These are phyloP conservation scores for Aspergillus sojae DNA, from an alignment of 2,329 filamentous ascomycete genomes.

Conservation along the genomic window DNA sequence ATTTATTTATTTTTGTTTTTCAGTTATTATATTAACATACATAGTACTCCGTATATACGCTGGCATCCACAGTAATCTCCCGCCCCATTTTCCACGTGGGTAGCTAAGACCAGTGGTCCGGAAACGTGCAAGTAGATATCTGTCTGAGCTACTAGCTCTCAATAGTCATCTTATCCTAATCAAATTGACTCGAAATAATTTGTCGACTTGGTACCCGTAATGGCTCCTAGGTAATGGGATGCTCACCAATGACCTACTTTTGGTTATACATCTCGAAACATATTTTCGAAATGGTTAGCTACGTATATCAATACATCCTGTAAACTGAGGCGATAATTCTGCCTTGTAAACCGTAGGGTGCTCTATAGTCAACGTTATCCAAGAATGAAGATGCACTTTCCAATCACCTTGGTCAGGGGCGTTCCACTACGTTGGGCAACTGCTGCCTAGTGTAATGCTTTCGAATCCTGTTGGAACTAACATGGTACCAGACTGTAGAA, in stretches of 20 bases:
- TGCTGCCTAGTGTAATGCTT: background rate
- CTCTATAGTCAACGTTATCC: no score
- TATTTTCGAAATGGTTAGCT: background rate
- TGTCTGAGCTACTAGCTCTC: background rate
- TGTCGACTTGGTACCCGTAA: background rate
- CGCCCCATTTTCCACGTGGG: background rate
- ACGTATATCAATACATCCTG: background rate
- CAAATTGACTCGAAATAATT: conserved; percentile 15
- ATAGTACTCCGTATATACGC: background rate
- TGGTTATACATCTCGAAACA: background rate
- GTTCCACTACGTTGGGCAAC: background rate
- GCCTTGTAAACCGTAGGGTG: background rate
- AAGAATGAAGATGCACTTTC: no score
- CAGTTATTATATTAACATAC: background rate
- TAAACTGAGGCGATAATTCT: background rate
- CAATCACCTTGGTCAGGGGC: background rate
- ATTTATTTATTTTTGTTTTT: background rate
- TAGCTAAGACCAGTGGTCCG: background rate
- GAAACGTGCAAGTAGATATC: background rate
- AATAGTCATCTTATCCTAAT: conserved; percentile 14
- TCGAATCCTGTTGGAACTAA: background rate
- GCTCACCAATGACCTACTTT: background rate
- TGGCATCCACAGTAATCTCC: background rate
- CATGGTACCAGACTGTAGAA: background rate
- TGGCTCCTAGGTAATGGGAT: background rate